These are phyloP conservation scores for Paraphoma chrysanthemicola DNA, from an alignment of 2,329 filamentous ascomycete genomes.

Conservation along the genomic window DNA sequence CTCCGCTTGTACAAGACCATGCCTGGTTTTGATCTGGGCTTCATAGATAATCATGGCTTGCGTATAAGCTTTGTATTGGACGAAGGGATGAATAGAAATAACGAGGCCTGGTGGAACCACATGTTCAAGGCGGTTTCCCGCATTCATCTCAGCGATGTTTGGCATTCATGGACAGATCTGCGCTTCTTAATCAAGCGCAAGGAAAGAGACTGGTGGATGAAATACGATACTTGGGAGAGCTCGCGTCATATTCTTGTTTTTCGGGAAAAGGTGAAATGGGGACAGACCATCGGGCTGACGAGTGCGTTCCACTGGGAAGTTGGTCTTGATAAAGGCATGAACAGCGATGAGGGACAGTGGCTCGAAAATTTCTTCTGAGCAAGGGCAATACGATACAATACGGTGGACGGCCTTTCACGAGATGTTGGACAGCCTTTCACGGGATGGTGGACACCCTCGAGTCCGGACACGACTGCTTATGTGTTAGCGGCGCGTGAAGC, in stretches of 20 bases:
- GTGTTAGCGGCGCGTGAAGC: no score
- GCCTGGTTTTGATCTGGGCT: neutral
- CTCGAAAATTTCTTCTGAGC: neutral
- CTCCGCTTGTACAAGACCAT: neutral
- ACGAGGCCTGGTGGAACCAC: neutral
- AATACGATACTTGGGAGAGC: neutral
- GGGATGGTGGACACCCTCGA: neutral
- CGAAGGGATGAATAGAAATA: neutral
- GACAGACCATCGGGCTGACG: neutral
- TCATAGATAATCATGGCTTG: neutral
- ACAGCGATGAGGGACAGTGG: neutral
- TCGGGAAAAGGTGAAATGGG: no score
- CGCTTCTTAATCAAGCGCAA: neutral
- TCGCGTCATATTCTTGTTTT: no score
- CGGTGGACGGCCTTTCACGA: neutral
- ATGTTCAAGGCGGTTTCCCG: neutral
- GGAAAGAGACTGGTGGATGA: neutral
- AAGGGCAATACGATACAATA: neutral
- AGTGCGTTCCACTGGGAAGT: neutral
- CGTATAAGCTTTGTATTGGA: neutral
- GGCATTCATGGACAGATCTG: neutral
- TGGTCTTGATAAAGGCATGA: neutral
- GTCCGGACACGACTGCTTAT: no score
- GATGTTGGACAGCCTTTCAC: neutral
- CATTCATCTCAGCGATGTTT: neutral